Percentiles rank a stretch among this genome's conserved stretches.
phyloP scores from a whole-genome alignment of 2,329 filamentous ascomycete genomes.

The Rhynchosporium graminicola region DNA sequence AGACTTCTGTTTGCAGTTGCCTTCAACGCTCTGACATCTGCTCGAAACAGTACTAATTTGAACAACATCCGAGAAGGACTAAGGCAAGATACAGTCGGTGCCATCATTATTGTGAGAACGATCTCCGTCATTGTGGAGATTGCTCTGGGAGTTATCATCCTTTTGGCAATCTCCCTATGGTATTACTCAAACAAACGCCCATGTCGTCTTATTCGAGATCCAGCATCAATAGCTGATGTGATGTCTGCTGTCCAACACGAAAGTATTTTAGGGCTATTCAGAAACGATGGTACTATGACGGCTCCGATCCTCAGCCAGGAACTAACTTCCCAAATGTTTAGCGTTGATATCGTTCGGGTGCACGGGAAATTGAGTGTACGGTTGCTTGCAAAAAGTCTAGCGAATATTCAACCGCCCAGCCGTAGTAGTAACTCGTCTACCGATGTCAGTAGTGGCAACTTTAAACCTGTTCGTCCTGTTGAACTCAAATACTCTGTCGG shows the following conservation, averaged over 20 bases:
- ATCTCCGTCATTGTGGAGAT: conserved; percentile 37
- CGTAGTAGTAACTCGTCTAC: too few relatives aligned
- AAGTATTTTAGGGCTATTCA: not conserved
- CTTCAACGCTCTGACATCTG: conserved; percentile 18
- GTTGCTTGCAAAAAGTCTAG: too few relatives aligned
- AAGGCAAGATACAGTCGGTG: not conserved
- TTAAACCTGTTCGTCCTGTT: not conserved
- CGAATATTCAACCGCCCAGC: too few relatives aligned
- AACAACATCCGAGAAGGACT: not conserved
- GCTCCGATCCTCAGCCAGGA: not conserved
- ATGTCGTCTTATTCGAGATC: conserved; percentile 35
- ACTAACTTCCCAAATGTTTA: not conserved
- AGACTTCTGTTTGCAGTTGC: conserved; percentile 45
- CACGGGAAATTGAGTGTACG: not conserved
- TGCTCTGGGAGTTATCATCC: conserved; percentile 30
- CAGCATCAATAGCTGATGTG: conserved; percentile 36
- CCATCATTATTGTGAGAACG: conserved; percentile 32
- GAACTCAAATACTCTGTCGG: not conserved
- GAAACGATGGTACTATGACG: not conserved
- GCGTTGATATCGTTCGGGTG: not conserved
- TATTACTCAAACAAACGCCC: conserved; percentile 23
- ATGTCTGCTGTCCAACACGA: conserved; percentile 21
- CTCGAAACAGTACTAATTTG: not conserved
- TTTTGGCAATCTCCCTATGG: conserved; percentile 29
- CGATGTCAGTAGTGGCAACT: not conserved